These are phyloP conservation scores for Viola pubescens DNA, from an alignment of 441 rosid genomes.

Conservation along the genomic window DNA sequence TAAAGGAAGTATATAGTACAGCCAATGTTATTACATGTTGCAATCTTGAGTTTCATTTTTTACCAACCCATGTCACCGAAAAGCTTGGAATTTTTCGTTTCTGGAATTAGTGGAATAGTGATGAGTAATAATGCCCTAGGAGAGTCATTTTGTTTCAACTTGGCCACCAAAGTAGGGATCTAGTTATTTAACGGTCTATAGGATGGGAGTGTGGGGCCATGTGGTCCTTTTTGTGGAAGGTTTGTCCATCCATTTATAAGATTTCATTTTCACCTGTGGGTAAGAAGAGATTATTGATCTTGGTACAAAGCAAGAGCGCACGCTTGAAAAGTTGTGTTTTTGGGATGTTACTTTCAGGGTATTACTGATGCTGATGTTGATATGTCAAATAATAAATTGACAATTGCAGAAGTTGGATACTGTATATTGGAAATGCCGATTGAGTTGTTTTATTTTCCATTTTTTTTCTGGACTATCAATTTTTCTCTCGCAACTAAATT, in stretches of 20 bases:
- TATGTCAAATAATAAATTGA: constrained; percentile 3
- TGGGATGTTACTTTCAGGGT: constrained; percentile 7
- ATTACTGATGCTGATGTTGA: constrained; percentile 19
- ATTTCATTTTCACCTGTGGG: not conserved
- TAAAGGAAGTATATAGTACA: constrained; percentile 13
- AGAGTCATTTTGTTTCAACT: not conserved
- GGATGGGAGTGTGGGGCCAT: not conserved
- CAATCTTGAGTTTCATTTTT: too few relatives aligned
- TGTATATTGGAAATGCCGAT: not conserved
- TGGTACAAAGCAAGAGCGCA: not conserved
- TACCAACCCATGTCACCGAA: not conserved
- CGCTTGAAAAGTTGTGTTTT: constrained; percentile 1
- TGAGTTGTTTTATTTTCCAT: not conserved
- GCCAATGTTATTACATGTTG: constrained; percentile 5
- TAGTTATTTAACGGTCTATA: not conserved
- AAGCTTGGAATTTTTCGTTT: not conserved
- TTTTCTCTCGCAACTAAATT: not conserved
- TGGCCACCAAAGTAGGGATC: not conserved
- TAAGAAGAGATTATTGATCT: not conserved
- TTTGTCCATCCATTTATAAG: not conserved
- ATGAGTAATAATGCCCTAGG: too few relatives aligned
- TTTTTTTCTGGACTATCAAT: not conserved
- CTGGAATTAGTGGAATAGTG: too few relatives aligned
- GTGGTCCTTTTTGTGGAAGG: not conserved
- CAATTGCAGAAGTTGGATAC: not conserved